A percentile compares a stretch with the other conserved stretches of the same genome.
Conservation (phyloP, 1,284 basidiomycete species). For the Sporisorium sorghi region DNA sequence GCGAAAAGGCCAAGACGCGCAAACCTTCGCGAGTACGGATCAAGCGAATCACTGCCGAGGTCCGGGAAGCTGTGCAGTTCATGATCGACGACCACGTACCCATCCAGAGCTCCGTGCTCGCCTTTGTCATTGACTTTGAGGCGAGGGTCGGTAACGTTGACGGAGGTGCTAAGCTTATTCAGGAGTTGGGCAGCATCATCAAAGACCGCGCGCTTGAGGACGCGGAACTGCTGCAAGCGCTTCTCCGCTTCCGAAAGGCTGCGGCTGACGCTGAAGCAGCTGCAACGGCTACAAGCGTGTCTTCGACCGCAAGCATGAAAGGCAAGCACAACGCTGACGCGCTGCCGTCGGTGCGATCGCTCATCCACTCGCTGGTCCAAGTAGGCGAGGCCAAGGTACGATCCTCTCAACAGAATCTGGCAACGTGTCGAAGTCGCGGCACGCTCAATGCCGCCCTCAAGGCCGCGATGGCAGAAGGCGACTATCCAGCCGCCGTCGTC, state of each 20-base stretch:
- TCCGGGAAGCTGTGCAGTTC: slow-evolving; percentile 9
- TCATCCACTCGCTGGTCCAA: slow-evolving; percentile 24
- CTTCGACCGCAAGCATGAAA: too few species aligned
- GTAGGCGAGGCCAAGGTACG: slow-evolving; percentile 21
- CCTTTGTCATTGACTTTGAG: slow-evolving; percentile 36
- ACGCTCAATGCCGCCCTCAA: slow-evolving; percentile 39
- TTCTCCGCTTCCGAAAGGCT: slow-evolving; percentile 21
- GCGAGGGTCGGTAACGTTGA: slow-evolving; percentile 22
- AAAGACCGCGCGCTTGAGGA: slow-evolving; percentile 1
- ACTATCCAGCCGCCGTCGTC: slow-evolving; percentile 35
- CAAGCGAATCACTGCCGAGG: background rate
- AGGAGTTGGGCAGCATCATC: slow-evolving; percentile 13
- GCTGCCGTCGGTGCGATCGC: slow-evolving; percentile 23
- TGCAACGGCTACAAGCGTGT: too few species aligned
- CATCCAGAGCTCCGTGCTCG: slow-evolving; percentile 20
- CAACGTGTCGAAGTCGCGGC: slow-evolving; percentile 21
- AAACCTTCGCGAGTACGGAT: background rate
- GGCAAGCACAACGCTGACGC: background rate
- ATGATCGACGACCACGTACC: slow-evolving; percentile 30
- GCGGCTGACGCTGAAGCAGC: slow-evolving; percentile 2
- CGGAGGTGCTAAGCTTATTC: slow-evolving; percentile 13
- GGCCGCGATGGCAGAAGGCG: slow-evolving; percentile 27
- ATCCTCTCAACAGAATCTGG: slow-evolving; percentile 1
- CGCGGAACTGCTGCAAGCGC: slow-evolving; percentile 13
- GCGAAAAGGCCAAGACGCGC: background rate